Evolutionary conservation across 2,329 filamentous ascomycete species (phyloP), one percentile per base, ranked within the genome.

Genomic region (Colletotrichum tanaceti): DNA sequence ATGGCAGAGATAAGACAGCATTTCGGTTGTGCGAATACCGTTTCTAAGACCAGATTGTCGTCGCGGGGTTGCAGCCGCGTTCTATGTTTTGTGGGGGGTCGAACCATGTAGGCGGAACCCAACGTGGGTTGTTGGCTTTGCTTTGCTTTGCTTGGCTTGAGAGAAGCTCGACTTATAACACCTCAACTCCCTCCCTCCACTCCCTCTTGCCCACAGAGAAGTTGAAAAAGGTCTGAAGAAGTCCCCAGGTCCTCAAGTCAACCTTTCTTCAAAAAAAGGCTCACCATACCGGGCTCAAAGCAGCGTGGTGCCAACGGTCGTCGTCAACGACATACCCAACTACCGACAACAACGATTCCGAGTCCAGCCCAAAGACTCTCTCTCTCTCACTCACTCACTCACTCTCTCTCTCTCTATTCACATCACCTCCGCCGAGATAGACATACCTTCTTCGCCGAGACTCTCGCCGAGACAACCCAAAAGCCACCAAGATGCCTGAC

Each of bases 31-130:
- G 38, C 44, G 43, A 68, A 68, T 68, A 57, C 38, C 46, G 49
- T 65, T 65, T 65, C 64, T 68, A 68, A 65, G 57, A 65, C 20
- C 35, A 65, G 55, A 65, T 68, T 52, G 38, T 68, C 65, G 65
- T n/a, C n/a, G n/a, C 43, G 55, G 49, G 55, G 62, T 46, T 22
- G 47, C 35, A 38, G 57, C 43, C 32, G 52, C 28, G n/a, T n/a
- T n/a, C n/a, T n/a, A n/a, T n/a, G n/a, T n/a, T n/a, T n/a, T n/a
- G n/a, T 65, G 65, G 61, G 49, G 61, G 65, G 28, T 10, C 54
- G 61, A 54, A 59, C 65, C 61, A 68, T 68, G 38, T 44, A 49
- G 46, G 61, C 61, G 55, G 65, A 55, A 65, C 43, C 7, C 32
- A 58, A 46, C n/a, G 54, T 43, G 41, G 54, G 16, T 22, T 24